Base-by-base conservation (phyloP, 1,284 basidiomycete species). In the Pyrrhoderma lamaoense region DNA sequence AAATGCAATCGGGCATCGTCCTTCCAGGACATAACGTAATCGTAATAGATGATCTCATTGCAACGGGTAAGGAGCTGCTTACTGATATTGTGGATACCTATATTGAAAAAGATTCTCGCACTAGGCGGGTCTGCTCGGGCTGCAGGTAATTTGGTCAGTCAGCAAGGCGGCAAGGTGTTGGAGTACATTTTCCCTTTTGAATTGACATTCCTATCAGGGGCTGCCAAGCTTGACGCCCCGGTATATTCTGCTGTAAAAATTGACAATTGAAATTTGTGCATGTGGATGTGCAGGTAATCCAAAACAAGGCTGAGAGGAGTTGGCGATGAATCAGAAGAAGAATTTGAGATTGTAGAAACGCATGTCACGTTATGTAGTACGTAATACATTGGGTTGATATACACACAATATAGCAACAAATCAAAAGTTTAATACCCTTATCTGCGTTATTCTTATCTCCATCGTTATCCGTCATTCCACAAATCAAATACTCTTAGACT, bases 151-250 rank as follows among this genome's bases (percentile, higher is more conserved):
- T 85, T 99, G 22, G 83, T 99, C 55, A 72, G 77, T 27, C 81
- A 89, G 69, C 77, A 82, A 58, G 91, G 92, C 35, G 92, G 85
- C 52, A 85, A 83, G 59, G 87, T 87, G 25, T 68, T 96, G 51
- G 92, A 97, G 69, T 97, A 97, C 71, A 70, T 99, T 59, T 99
- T 99, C 72, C 85, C 98, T 64, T 85, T 97, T 58, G 90, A 93
- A 58, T 70, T 97, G 48, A 74, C 85, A 43, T 86, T 92, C 73
- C 80, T 97, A 62, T 82, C 91, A 58, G 91, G 88, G 9, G 67
- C 75, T 8, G 73, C 80, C 55, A 85, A 88, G 68, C 77, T 97
- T 51, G 82, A 93, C 62, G 93, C 91, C 34, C 92, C 93, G 2
- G 70, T 82, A 16, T 96, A 94, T 70, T 89, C 87, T 43, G 82